Conservation (phyloP, 106 monocot genomes). For the Acorus gramineus region DNA sequence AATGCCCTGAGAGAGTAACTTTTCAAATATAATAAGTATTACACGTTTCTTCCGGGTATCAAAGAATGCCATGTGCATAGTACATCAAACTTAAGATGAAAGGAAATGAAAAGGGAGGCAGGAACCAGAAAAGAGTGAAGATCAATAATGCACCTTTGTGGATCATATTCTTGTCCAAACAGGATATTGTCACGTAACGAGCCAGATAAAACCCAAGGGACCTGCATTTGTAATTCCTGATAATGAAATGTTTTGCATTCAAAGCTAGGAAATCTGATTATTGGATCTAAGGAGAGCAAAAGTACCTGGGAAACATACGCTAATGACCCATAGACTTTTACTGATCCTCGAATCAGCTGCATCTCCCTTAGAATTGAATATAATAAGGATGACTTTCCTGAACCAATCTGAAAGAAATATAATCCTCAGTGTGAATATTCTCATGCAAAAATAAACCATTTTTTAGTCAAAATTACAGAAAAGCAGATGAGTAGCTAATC, state of each 20-base stretch:
- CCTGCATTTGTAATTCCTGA: constrained; percentile 28
- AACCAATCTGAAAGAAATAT: constrained; percentile 62
- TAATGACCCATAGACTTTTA: constrained; percentile 50
- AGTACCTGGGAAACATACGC: constrained; percentile 91
- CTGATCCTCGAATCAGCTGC: constrained; percentile 41
- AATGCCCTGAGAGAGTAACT: too few relatives aligned
- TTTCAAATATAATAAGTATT: too few relatives aligned
- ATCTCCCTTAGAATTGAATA: constrained; percentile 81
- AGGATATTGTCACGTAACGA: constrained; percentile 84
- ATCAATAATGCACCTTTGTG: constrained; percentile 38
- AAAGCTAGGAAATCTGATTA: background rate
- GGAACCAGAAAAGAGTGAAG: too few relatives aligned
- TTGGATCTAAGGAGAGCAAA: background rate
- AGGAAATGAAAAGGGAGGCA: too few relatives aligned
- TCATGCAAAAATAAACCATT: background rate
- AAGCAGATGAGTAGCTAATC: too few relatives aligned
- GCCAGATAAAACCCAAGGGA: constrained; percentile 89
- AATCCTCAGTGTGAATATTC: background rate
- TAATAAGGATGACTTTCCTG: constrained; percentile 86
- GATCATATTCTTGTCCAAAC: constrained; percentile 59
- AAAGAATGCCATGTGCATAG: too few relatives aligned
- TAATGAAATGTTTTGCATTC: background rate
- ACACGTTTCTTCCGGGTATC: too few relatives aligned
- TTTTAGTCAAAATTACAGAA: too few relatives aligned
- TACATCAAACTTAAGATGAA: too few relatives aligned